A percentile compares a stretch with the other conserved stretches of the same genome.
phyloP scores from a whole-genome alignment of 108 stramenopile species.

The Skeletonema grethae region DNA sequence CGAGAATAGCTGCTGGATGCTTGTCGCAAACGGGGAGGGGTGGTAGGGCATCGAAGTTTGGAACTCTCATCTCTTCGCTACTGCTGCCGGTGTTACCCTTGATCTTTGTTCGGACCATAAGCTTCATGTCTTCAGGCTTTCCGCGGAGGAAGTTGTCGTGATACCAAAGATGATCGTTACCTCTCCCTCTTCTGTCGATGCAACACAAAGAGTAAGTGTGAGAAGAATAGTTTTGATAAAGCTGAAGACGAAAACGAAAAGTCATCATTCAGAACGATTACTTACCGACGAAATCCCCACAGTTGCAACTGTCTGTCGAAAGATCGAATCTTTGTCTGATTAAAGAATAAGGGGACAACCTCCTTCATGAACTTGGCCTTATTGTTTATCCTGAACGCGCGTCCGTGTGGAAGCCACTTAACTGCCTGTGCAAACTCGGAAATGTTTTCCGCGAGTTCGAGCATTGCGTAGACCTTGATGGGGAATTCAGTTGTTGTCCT shows the following conservation, averaged over 20 bases:
- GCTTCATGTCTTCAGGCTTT: neutral
- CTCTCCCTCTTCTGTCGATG: neutral
- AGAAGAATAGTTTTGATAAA: too few relatives aligned
- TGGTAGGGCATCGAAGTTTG: neutral
- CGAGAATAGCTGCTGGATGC: too few relatives aligned
- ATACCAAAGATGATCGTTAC: neutral
- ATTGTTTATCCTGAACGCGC: slow-evolving; percentile 53
- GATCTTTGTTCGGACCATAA: neutral
- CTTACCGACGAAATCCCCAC: neutral
- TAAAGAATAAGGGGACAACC: slow-evolving; percentile 58
- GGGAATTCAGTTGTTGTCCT: too few relatives aligned
- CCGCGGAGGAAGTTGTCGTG: slow-evolving; percentile 23
- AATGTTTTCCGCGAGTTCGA: too few relatives aligned
- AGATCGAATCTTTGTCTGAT: slow-evolving; percentile 14
- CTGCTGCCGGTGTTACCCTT: neutral
- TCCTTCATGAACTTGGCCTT: slow-evolving; percentile 51
- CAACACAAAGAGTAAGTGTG: too few relatives aligned
- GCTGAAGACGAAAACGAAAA: too few relatives aligned
- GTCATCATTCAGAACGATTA: too few relatives aligned
- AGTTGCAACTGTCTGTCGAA: too few relatives aligned
- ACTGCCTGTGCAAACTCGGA: too few relatives aligned
- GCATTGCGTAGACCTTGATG: too few relatives aligned
- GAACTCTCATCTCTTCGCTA: neutral
- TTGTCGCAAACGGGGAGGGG: neutral
- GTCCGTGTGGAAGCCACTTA: too few relatives aligned